phyloP scores from a whole-genome alignment of 352 stramenopile species.

The Pythium rishiriense region DNA sequence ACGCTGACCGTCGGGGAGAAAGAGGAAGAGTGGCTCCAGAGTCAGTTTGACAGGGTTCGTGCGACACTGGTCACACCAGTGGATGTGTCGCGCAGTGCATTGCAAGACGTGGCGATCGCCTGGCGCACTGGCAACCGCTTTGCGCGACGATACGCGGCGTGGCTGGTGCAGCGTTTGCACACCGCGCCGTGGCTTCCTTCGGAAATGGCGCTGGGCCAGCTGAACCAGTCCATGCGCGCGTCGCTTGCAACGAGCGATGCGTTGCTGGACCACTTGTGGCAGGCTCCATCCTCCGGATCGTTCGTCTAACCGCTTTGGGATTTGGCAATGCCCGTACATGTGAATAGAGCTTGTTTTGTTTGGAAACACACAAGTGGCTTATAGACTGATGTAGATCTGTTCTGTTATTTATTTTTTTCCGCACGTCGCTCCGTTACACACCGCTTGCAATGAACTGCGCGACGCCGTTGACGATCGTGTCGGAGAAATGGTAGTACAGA shows the following conservation, averaged over 20 bases:
- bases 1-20: neutral
- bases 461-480: slow-evolving; percentile 67
- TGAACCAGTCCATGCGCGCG: slow-evolving; percentile 13
- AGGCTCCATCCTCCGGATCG: neutral
- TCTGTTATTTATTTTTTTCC: neutral
- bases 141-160: slow-evolving; percentile 51
- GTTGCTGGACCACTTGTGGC: slow-evolving; percentile 39
- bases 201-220: slow-evolving; percentile 26
- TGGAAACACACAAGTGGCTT: neutral
- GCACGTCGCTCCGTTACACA: slow-evolving; percentile 9
- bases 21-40: neutral
- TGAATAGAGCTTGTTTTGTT: neutral
- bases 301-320: neutral
- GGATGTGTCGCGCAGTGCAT: neutral
- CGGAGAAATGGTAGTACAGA: slow-evolving; percentile 79
- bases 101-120: slow-evolving; percentile 43
- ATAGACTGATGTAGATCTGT: neutral
- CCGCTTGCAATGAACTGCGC: slow-evolving; percentile 48
- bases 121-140: slow-evolving; percentile 46
- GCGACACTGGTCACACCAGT: neutral
- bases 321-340: neutral
- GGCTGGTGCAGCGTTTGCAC: slow-evolving; percentile 25
- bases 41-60: slow-evolving; percentile 1
- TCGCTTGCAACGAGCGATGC: slow-evolving; percentile 18
- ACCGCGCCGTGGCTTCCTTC: neutral